Percentiles rank a stretch among this genome's conserved stretches.
phyloP scores from a whole-genome alignment of 2,329 filamentous ascomycete species.

The Cryphonectria naterciae region DNA sequence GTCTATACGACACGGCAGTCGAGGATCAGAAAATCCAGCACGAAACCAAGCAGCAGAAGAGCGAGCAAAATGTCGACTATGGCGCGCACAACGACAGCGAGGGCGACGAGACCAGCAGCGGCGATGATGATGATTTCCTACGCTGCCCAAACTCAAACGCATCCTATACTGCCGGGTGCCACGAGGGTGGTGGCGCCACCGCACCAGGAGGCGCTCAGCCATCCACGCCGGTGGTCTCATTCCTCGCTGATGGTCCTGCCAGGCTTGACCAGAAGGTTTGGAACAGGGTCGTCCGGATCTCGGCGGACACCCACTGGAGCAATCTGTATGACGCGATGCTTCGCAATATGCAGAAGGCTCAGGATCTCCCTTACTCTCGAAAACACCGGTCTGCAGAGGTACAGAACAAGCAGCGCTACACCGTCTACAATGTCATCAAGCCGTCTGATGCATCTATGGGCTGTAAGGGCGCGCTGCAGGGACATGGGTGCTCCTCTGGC shows the following conservation, averaged over 20 bases:
- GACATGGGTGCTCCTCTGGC: background rate
- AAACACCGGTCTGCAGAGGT: background rate
- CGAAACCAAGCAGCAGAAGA: background rate
- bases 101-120: background rate
- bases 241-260: background rate
- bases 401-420: background rate
- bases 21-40: background rate
- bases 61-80: background rate
- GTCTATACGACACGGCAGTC: background rate
- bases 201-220: background rate
- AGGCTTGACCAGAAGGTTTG: background rate
- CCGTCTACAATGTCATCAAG: background rate
- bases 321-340: background rate
- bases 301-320: slow-evolving; percentile 2
- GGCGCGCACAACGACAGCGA: background rate
- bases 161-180: background rate
- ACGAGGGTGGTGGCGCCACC: background rate
- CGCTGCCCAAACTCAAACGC: background rate
- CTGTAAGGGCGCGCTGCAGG: no score
- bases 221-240: background rate
- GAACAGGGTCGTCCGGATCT: background rate
- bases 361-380: background rate
- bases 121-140: background rate
- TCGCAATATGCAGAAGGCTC: background rate
- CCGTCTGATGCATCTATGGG: background rate